Evolutionary conservation across 495 filamentous ascomycete species (phyloP).

Genomic region (Daldinia decipiens): DNA sequence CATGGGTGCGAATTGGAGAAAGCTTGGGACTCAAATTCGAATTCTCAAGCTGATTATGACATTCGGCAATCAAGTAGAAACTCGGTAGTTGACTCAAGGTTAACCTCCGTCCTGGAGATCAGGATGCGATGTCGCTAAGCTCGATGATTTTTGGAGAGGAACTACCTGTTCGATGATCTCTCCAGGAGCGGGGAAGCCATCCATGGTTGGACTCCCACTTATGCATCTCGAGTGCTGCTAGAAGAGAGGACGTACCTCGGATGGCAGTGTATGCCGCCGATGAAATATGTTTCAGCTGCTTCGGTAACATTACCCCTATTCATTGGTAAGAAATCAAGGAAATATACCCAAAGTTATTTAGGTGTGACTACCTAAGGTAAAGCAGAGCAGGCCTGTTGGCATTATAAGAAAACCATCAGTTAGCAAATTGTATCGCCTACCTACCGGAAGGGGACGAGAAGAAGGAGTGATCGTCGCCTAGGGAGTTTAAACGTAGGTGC

Average conservation of each 20-base stretch:
- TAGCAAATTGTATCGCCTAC: background rate
- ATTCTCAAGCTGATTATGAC: background rate
- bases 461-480: constrained; percentile 24
- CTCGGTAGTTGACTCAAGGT: background rate
- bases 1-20: background rate
- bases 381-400: background rate
- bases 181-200: background rate
- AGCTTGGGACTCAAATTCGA: background rate
- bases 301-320: background rate
- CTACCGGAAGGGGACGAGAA: background rate
- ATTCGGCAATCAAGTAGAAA: background rate
- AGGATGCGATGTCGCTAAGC: background rate
- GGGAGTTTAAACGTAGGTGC: constrained; percentile 7
- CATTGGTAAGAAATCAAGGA: constrained; percentile 9
- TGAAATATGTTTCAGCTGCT: constrained; percentile 8
- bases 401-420: constrained; percentile 5
- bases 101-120: background rate
- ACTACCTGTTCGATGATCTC: background rate
- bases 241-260: constrained; percentile 3
- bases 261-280: constrained; percentile 6
- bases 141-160: background rate
- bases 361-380: constrained; percentile 2
- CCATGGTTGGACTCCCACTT: constrained; percentile 1
- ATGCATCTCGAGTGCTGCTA: background rate
- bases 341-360: background rate